These are phyloP conservation scores for Aspergillus proliferans DNA, from an alignment of 2,329 filamentous ascomycete genomes.

Conservation along the genomic window DNA sequence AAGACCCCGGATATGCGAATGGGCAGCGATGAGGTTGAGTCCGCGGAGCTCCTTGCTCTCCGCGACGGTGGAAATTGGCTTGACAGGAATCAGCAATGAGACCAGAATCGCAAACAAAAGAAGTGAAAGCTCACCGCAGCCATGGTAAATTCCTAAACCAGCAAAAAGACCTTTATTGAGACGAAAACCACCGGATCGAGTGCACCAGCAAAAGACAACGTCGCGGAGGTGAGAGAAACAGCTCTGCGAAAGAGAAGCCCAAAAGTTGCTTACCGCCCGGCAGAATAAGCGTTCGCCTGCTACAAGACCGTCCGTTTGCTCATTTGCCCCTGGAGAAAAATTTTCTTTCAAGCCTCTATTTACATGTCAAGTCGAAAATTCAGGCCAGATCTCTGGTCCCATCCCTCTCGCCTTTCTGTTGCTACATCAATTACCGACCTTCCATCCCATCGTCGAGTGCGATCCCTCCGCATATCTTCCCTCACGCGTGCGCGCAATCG, in stretches of 20 bases:
- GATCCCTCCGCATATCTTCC: no score
- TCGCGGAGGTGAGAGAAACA: neutral
- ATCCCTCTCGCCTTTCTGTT: no score
- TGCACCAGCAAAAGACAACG: slow-evolving; percentile 6
- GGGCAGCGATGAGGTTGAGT: slow-evolving; percentile 94
- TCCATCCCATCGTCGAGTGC: no score
- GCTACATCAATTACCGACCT: no score
- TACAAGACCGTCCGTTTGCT: neutral
- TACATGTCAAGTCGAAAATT: no score
- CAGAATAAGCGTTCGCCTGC: slow-evolving; percentile 13
- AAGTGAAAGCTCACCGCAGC: slow-evolving; percentile 28
- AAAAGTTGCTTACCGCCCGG: slow-evolving; percentile 21
- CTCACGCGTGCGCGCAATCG: no score
- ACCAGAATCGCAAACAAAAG: neutral
- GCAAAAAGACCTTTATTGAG: slow-evolving; percentile 4
- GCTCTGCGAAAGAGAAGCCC: neutral
- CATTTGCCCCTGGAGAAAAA: neutral
- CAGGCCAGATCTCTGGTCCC: no score
- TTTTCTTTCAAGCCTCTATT: neutral
- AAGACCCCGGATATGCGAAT: slow-evolving; percentile 94
- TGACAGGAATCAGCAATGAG: slow-evolving; percentile 9
- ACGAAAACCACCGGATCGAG: slow-evolving; percentile 1
- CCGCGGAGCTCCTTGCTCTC: slow-evolving; percentile 94
- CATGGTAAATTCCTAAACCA: slow-evolving; percentile 20
- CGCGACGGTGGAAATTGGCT: slow-evolving; percentile 74